Evolutionary conservation across 176 grass and related monocot genomes (phyloP).

Genomic region (Themeda triandra): DNA sequence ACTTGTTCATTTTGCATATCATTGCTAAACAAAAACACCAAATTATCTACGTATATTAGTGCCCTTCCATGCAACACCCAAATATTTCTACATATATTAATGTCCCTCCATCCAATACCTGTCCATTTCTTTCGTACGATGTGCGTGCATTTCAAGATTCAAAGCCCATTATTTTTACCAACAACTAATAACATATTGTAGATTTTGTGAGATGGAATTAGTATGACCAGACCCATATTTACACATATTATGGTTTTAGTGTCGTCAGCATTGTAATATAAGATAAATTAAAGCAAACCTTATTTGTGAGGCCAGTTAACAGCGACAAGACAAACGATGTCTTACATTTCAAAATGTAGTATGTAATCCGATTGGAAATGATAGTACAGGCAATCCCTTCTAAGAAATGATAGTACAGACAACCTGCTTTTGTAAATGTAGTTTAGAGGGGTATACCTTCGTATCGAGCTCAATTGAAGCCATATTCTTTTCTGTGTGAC

Average conservation of each 20-base stretch:
- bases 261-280: background rate
- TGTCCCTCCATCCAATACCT: background rate
- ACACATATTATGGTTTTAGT: background rate
- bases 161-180: background rate
- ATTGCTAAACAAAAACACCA: background rate
- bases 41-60: background rate
- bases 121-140: background rate
- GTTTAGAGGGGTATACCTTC: slow-evolving; percentile 49
- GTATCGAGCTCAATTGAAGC: slow-evolving; percentile 63
- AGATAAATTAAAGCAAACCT: background rate
- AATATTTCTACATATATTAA: background rate
- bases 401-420: background rate
- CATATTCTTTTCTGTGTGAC: slow-evolving; percentile 63
- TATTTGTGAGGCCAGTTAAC: background rate
- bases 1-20: background rate
- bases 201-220: background rate
- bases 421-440: slow-evolving; percentile 13
- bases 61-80: background rate
- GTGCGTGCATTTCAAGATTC: background rate
- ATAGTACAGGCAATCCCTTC: background rate
- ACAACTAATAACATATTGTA: background rate
- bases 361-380: background rate
- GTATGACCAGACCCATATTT: background rate
- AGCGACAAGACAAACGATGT: background rate
- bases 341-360: background rate